These are phyloP conservation scores for Gymnopilus dilepis DNA, from an alignment of 768 basidiomycete species.

Conservation along the genomic window DNA sequence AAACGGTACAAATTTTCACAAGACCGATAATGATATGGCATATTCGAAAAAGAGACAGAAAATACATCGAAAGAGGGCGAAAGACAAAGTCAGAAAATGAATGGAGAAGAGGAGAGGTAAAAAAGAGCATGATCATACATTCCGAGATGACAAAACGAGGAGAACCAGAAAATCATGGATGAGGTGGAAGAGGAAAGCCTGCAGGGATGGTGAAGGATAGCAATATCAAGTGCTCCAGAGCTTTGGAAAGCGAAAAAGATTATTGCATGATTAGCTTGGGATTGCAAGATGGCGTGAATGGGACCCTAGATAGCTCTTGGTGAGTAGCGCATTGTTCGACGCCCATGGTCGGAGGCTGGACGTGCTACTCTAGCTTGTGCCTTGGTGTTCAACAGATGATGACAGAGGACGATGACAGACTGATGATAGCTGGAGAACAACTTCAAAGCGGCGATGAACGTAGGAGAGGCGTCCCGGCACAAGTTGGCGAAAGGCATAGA, in stretches of 20 bases:
- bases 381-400: not conserved
- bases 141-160: conserved; percentile 17
- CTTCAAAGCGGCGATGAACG: not conserved
- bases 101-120: conserved; percentile 8
- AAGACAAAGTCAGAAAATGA: not conserved
- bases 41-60: conserved; percentile 4
- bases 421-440: no score
- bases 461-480: not conserved
- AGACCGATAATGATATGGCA: not conserved
- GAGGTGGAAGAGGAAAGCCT: conserved; percentile 1
- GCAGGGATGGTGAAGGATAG: not conserved
- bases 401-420: not conserved
- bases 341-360: no score
- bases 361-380: no score
- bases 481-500: not conserved
- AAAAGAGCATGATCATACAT: conserved; percentile 21
- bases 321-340: no score
- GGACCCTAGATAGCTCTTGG: no score
- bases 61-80: conserved; percentile 9
- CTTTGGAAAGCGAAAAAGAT: not conserved
- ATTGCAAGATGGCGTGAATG: no score
- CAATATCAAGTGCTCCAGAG: no score
- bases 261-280: no score
- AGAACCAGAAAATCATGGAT: conserved; percentile 4
- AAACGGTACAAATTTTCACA: not conserved